Conservation (phyloP, 2,329 filamentous ascomycete species). For the Chrysoporthe deuterocubensis region DNA sequence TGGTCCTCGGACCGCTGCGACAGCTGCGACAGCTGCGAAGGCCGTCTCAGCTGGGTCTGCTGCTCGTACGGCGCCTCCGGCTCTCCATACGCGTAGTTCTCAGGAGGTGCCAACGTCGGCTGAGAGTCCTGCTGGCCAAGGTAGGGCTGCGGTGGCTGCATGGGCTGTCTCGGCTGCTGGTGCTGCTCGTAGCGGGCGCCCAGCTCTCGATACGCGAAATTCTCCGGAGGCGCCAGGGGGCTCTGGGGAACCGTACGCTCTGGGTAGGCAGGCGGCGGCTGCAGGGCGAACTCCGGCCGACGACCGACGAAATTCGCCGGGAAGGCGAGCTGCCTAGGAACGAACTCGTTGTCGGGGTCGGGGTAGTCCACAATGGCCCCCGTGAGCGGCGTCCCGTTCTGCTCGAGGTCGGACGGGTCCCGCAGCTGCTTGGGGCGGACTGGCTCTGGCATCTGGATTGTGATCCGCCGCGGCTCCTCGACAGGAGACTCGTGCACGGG, state of each 20-base stretch:
- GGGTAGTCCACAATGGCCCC: conserved; percentile 16
- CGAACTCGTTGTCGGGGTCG: conserved; percentile 23
- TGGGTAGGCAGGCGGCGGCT: conserved; percentile 19
- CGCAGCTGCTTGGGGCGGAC: conserved; percentile 27
- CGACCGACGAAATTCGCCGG: conserved; percentile 18
- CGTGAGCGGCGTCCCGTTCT: not conserved
- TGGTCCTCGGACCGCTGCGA: conserved; percentile 24
- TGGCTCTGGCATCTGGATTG: conserved; percentile 28
- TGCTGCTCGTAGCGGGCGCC: conserved; percentile 24
- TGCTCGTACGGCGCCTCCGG: conserved; percentile 19
- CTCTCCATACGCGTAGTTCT: conserved; percentile 22
- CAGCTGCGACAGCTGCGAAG: conserved; percentile 7
- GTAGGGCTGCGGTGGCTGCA: conserved; percentile 24
- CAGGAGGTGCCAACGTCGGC: not conserved
- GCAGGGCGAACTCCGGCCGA: conserved; percentile 13
- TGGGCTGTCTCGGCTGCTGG: conserved; percentile 18
- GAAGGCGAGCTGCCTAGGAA: conserved; percentile 21
- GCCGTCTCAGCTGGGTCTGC: conserved; percentile 17
- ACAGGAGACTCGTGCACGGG: conserved; percentile 9
- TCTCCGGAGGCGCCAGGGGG: conserved; percentile 26
- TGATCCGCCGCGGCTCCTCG: conserved; percentile 20
- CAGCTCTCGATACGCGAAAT: conserved; percentile 22
- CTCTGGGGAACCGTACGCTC: conserved; percentile 21
- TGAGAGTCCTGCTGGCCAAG: conserved; percentile 14
- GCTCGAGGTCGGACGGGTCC: conserved; percentile 26